These are phyloP conservation scores for Cadophora gregata DNA, from an alignment of 2,329 filamentous ascomycete species.

Conservation along the genomic window DNA sequence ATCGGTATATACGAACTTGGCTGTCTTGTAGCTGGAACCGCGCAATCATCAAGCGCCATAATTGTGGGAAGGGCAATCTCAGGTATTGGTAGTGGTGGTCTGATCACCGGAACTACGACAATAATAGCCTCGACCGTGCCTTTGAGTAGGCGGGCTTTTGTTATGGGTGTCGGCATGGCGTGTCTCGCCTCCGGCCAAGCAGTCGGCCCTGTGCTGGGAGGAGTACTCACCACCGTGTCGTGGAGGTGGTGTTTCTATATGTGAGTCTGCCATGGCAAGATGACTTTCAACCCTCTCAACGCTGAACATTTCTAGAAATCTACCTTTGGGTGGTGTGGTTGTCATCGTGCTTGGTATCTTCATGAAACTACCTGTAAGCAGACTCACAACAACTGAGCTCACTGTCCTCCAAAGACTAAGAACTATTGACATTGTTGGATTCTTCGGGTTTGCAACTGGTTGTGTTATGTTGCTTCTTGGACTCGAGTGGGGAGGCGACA, in stretches of 20 bases:
- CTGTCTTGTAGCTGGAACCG: not conserved
- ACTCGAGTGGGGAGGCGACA: not conserved
- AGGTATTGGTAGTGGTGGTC: not conserved
- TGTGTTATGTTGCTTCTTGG: not conserved
- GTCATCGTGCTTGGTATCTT: not conserved
- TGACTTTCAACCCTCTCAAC: not conserved
- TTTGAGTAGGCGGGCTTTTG: not conserved
- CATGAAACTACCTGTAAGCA: not conserved
- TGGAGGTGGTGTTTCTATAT: conserved; percentile 1
- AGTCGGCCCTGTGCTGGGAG: not conserved
- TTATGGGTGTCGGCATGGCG: not conserved
- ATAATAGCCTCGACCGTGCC: not conserved
- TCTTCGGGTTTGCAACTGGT: not conserved
- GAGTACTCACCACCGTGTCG: not conserved
- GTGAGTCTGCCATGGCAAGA: not conserved
- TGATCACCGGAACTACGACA: not conserved
- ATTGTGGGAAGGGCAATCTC: not conserved
- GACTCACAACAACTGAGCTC: not conserved
- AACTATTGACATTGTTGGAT: not conserved
- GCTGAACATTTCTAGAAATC: not conserved
- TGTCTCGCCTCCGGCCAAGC: not conserved
- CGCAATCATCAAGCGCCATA: not conserved
- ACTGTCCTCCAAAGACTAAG: not conserved
- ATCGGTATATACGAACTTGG: not conserved
- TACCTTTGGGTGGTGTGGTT: not conserved